phyloP scores from a whole-genome alignment of 768 basidiomycete species.

The Mycena galopus region DNA sequence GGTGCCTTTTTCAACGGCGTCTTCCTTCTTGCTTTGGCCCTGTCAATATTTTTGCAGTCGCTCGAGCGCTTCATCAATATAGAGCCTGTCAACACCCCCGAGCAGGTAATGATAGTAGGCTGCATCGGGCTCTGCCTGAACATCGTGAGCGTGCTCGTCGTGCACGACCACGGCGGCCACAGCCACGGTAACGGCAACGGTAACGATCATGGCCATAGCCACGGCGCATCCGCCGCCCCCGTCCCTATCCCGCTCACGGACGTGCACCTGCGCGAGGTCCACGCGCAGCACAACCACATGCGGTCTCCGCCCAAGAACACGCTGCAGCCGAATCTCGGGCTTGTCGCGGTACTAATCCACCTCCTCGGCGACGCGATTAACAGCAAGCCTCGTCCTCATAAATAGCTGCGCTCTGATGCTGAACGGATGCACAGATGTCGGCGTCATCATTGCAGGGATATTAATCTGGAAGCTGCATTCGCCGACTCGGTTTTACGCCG shows the following conservation, averaged over 20 bases:
- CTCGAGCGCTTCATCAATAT: constrained; percentile 67
- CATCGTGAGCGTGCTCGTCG: constrained; percentile 59
- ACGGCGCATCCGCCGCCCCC: constrained; percentile 23
- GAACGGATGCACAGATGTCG: constrained; percentile 55
- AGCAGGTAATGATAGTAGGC: constrained; percentile 62
- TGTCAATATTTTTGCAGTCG: constrained; percentile 67
- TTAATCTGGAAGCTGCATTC: constrained; percentile 63
- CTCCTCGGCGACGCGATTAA: constrained; percentile 67
- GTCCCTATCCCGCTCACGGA: constrained; percentile 28
- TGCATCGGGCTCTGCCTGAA: constrained; percentile 63
- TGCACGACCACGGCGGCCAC: constrained; percentile 64
- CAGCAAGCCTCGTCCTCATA: constrained; percentile 49
- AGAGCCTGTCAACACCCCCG: constrained; percentile 57
- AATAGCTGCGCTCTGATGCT: constrained; percentile 4
- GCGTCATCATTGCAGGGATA: constrained; percentile 64
- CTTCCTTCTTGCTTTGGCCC: constrained; percentile 64
- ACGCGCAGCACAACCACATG: constrained; percentile 64
- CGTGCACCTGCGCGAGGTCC: constrained; percentile 25
- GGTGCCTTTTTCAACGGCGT: constrained; percentile 69
- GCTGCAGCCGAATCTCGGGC: constrained; percentile 58
- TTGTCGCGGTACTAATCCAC: constrained; percentile 64
- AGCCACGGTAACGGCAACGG: too few species aligned
- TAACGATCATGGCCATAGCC: constrained; percentile 53
- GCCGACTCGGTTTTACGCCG: constrained; percentile 64
- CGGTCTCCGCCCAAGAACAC: constrained; percentile 50